phyloP scores from a whole-genome alignment of 345 rosid genomes.

The Eucalyptus curtisii region DNA sequence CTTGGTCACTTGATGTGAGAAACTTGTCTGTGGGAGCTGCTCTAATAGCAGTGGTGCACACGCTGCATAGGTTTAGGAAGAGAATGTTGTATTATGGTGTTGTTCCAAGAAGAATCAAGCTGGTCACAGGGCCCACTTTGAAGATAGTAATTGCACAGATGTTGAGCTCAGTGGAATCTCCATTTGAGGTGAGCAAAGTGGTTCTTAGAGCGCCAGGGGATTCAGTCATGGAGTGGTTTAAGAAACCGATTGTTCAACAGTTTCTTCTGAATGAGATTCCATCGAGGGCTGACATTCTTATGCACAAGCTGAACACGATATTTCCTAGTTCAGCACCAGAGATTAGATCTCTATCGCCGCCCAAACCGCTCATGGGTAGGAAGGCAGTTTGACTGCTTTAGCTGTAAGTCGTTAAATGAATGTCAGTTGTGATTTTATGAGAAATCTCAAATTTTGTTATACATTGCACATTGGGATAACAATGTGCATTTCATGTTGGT shows the following conservation, averaged over 20 bases:
- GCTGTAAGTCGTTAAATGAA: background rate
- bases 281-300: slow-evolving; percentile 76
- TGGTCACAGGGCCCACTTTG: slow-evolving; percentile 92
- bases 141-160: slow-evolving; percentile 88
- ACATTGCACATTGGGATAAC: background rate
- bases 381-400: background rate
- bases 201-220: slow-evolving; percentile 92
- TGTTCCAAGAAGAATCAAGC: slow-evolving; percentile 83
- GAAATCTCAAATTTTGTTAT: background rate
- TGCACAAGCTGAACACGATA: slow-evolving; percentile 82
- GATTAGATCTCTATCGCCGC: slow-evolving; percentile 69
- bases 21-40: slow-evolving; percentile 96
- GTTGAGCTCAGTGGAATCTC: slow-evolving; percentile 90
- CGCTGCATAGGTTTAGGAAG: slow-evolving; percentile 92
- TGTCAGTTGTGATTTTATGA: background rate
- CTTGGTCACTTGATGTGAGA: slow-evolving; percentile 97
- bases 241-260: slow-evolving; percentile 95
- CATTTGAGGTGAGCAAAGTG: slow-evolving; percentile 92
- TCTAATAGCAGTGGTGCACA: slow-evolving; percentile 88
- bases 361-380: slow-evolving; percentile 42
- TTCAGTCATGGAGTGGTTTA: slow-evolving; percentile 91
- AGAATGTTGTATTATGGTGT: slow-evolving; percentile 92
- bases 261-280: slow-evolving; percentile 90
- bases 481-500: background rate
- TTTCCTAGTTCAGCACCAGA: slow-evolving; percentile 97